A percentile compares a stretch with the other conserved stretches of the same genome.
These are phyloP conservation scores for Imleria badia DNA, from an alignment of 768 basidiomycete species.

Conservation along the genomic window DNA sequence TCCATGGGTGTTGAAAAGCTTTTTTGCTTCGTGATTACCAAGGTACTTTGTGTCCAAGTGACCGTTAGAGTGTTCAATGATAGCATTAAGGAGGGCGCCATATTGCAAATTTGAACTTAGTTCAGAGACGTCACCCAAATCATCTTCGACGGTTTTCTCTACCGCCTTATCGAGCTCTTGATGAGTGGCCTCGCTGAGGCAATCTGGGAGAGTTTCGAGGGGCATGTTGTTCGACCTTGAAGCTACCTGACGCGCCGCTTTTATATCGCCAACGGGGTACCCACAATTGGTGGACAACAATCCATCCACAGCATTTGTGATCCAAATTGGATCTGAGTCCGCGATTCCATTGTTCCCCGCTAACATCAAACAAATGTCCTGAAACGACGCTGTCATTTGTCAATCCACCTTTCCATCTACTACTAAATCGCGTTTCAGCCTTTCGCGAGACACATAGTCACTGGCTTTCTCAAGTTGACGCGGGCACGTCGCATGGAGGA, in stretches of 20 bases:
- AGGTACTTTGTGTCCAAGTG: neutral
- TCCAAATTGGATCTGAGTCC: no score
- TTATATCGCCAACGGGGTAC: neutral
- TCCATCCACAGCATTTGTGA: neutral
- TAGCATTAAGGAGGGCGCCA: neutral
- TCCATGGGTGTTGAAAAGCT: neutral
- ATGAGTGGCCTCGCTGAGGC: neutral
- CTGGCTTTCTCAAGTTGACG: no score
- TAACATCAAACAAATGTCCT: no score
- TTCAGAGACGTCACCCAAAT: neutral
- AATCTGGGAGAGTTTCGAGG: neutral
- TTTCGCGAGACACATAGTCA: no score
- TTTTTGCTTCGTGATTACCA: rapidly evolving
- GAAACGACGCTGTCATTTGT: no score
- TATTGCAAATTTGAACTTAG: neutral
- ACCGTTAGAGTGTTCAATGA: neutral
- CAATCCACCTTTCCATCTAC: no score
- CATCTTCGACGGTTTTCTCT: neutral
- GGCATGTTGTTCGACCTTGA: neutral
- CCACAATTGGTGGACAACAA: neutral
- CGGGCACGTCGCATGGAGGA: no score
- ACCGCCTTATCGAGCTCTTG: neutral
- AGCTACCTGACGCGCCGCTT: neutral
- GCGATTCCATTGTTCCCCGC: no score
- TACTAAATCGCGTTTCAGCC: no score